phyloP scores from a whole-genome alignment of 495 filamentous ascomycete genomes.

The Daldinia vernicosa region DNA sequence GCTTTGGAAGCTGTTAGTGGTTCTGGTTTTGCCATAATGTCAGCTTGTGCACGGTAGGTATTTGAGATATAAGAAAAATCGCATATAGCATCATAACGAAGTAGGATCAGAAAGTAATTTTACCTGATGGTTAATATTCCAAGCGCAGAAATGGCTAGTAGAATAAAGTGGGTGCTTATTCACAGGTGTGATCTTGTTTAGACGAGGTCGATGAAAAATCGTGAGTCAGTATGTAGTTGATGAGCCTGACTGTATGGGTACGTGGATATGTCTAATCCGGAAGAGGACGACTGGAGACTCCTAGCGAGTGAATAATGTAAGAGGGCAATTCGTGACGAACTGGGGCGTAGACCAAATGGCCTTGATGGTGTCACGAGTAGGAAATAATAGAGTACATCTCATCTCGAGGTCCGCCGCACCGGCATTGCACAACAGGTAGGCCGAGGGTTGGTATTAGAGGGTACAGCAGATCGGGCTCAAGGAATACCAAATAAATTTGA shows the following conservation, averaged over 20 bases:
- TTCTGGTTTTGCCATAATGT: conserved; percentile 9
- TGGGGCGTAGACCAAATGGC: conserved; percentile 10
- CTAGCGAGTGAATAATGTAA: conserved; percentile 8
- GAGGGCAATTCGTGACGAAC: background rate
- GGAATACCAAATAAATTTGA: conserved; percentile 31
- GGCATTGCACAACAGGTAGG: conserved; percentile 32
- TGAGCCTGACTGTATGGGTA: background rate
- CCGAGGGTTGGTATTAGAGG: conserved; percentile 28
- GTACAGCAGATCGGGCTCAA: conserved; percentile 29
- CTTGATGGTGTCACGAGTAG: conserved; percentile 22
- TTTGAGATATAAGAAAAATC: background rate
- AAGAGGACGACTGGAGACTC: background rate
- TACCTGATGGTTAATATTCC: background rate
- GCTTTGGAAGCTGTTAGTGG: background rate
- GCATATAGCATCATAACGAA: background rate
- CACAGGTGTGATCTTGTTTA: background rate
- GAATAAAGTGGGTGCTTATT: background rate
- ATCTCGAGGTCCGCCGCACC: conserved; percentile 25
- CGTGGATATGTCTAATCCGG: background rate
- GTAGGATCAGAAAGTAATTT: background rate
- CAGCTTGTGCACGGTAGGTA: background rate
- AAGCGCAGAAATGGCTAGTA: background rate
- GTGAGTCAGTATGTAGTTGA: conserved; percentile 12
- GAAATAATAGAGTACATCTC: conserved; percentile 22
- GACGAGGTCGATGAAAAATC: background rate